phyloP scores from a whole-genome alignment of 1,284 basidiomycete species.

The Albatrellus sp. region DNA sequence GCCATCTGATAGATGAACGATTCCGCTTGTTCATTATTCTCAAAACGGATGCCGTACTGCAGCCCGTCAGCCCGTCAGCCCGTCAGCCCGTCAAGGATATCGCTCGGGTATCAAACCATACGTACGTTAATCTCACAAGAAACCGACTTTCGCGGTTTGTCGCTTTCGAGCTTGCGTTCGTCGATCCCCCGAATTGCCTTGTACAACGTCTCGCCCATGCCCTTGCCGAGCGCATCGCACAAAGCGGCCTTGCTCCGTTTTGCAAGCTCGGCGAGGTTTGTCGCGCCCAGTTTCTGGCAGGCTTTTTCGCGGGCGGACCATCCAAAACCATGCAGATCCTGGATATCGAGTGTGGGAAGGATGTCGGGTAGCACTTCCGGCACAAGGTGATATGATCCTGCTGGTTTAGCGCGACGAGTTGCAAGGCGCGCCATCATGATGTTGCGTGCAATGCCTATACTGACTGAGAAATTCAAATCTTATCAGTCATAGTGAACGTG shows the following conservation, averaged over 20 bases:
- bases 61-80: conserved; percentile 11
- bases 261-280: conserved; percentile 57
- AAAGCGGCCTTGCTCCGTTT: conserved; percentile 50
- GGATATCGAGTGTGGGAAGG: conserved; percentile 70
- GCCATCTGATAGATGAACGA: conserved; percentile 67
- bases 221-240: conserved; percentile 68
- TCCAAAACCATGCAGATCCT: conserved; percentile 85
- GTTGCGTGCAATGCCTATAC: conserved; percentile 87
- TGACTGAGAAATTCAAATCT: conserved; percentile 36
- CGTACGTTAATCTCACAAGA: conserved; percentile 86
- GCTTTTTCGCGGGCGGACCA: conserved; percentile 63
- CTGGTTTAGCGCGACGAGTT: conserved; percentile 86
- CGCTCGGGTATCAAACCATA: conserved; percentile 12
- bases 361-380: conserved; percentile 41
- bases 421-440: conserved; percentile 88
- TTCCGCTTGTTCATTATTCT: conserved; percentile 70
- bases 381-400: conserved; percentile 67
- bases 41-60: conserved; percentile 92
- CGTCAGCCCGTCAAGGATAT: background rate
- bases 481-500: background rate
- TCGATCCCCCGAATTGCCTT: conserved; percentile 81
- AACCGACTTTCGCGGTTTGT: conserved; percentile 78
- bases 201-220: conserved; percentile 75
- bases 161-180: conserved; percentile 65
- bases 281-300: conserved; percentile 62